phyloP scores from a whole-genome alignment of 2,329 filamentous ascomycete genomes.

The Microsporum audouinii region DNA sequence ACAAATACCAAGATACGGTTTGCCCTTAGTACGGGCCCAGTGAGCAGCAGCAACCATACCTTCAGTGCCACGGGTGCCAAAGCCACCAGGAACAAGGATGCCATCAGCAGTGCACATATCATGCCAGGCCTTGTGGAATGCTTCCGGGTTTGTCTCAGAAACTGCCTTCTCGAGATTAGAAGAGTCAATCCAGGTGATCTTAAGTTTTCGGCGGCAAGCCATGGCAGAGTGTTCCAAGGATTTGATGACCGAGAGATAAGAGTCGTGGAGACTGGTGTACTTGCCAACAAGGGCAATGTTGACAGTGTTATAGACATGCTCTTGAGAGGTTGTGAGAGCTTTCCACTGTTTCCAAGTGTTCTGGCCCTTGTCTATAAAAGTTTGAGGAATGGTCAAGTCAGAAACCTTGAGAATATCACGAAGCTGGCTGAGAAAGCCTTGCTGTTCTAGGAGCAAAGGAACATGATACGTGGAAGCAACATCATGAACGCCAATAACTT shows the following conservation, averaged over 20 bases:
- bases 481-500: constrained; percentile 79
- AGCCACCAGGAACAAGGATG: constrained; percentile 51
- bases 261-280: constrained; percentile 74
- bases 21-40: constrained; percentile 72
- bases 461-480: constrained; percentile 90
- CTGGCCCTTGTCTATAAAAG: constrained; percentile 50
- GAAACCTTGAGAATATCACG: constrained; percentile 55
- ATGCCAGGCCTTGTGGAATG: constrained; percentile 80
- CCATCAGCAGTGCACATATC: constrained; percentile 55
- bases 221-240: constrained; percentile 85
- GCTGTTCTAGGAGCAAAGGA: constrained; percentile 76
- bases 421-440: constrained; percentile 61
- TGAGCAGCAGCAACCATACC: constrained; percentile 84
- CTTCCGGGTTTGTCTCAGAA: constrained; percentile 51
- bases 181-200: constrained; percentile 74
- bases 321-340: constrained; percentile 53
- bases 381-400: constrained; percentile 40
- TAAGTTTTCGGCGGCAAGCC: constrained; percentile 67
- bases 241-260: constrained; percentile 75
- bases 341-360: constrained; percentile 73
- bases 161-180: constrained; percentile 64
- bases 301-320: constrained; percentile 57
- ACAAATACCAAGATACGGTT: constrained; percentile 80
- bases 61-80: constrained; percentile 69
- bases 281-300: constrained; percentile 85